Evolutionary conservation across 805 yeast genomes (phyloP).

Genomic region (Isabelozyma gotoi): DNA sequence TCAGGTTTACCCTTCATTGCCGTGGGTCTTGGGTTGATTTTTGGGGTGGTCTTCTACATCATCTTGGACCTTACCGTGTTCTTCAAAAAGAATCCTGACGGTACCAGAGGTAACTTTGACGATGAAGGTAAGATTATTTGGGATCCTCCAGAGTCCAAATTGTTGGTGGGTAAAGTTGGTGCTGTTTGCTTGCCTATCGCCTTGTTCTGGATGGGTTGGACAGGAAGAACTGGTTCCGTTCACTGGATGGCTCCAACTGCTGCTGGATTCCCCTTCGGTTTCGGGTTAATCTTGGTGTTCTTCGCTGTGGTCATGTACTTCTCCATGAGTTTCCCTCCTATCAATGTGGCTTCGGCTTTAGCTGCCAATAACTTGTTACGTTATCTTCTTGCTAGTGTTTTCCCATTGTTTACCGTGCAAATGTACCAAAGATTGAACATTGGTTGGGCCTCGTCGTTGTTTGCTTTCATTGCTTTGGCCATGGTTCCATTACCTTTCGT

Average conservation of each 20-base stretch:
- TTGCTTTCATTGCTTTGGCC: constrained; percentile 64
- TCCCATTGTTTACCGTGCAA: constrained; percentile 84
- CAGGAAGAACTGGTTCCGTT: constrained; percentile 49
- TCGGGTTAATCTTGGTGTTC: constrained; percentile 69
- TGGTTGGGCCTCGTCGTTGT: constrained; percentile 77
- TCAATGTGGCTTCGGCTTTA: constrained; percentile 78
- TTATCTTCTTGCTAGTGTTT: constrained; percentile 71
- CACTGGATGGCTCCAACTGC: constrained; percentile 79
- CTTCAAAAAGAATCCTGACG: constrained; percentile 61
- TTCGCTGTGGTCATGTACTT: constrained; percentile 69
- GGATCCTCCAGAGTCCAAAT: constrained; percentile 60
- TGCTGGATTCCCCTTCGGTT: constrained; percentile 79
- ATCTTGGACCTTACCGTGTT: constrained; percentile 46
- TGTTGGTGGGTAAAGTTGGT: constrained; percentile 65
- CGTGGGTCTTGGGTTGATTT: constrained; percentile 64
- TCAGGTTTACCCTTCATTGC: constrained; percentile 72
- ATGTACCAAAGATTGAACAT: constrained; percentile 72
- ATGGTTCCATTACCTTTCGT: constrained; percentile 77
- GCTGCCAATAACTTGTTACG: constrained; percentile 86
- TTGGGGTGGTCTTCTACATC: constrained; percentile 55
- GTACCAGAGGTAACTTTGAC: constrained; percentile 56
- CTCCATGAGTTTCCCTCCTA: constrained; percentile 70
- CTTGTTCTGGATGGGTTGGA: constrained; percentile 83
- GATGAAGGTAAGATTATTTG: constrained; percentile 54
- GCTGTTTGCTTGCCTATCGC: constrained; percentile 65